Base-by-base conservation (phyloP, 148 eudicot genomes). In the Chenopodium berlandieri region DNA sequence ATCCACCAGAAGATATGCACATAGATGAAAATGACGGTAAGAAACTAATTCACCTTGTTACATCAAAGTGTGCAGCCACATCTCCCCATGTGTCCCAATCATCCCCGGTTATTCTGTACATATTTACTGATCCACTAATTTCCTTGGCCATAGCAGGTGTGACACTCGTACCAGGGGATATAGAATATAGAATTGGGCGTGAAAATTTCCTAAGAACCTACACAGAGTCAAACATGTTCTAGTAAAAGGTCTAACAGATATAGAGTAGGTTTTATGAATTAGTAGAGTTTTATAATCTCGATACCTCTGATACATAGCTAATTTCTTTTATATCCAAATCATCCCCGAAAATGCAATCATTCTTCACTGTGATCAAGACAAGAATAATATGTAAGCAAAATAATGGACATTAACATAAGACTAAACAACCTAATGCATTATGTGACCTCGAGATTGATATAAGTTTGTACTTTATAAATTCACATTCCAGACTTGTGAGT, bases 11-110 rank as follows among this genome's bases (percentile, higher is more conserved):
- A 44, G 47, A 16, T 69, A 40, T 10, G 63, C 4, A 69, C 17
- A 67, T 19, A 34, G 20, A 27, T 11, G 8, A 13, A n/a, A 32
- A 37, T 31, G 40, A 64, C 46, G 12, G 40, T 13, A 54, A 30
- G 70, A 50, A 46, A 12, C 19, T 58, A 63, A 69, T 68, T 19
- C 78, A 96, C 99, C 98, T 86, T 69, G 93, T 3, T 71, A 97
- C 83, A 81, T 89, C 86, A 66, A 97, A 97, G 86, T 97, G 99
- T 9, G 94, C 32, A 34, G 90, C 90, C 77, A 97, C 99, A 86
- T 97, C 93, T 79, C 70, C 83, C 99, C 99, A 97, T 17, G 78
- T 80, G 87, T 97, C 99, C 99, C 99, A 94, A 77, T 97, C 99
- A 84, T 97, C 99, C 27, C 94, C 99, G 9, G 99, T 94, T 81